Percentiles rank a stretch among this genome's conserved stretches.
Conservation (phyloP, 768 basidiomycete genomes). For the Suillus variegatus region DNA sequence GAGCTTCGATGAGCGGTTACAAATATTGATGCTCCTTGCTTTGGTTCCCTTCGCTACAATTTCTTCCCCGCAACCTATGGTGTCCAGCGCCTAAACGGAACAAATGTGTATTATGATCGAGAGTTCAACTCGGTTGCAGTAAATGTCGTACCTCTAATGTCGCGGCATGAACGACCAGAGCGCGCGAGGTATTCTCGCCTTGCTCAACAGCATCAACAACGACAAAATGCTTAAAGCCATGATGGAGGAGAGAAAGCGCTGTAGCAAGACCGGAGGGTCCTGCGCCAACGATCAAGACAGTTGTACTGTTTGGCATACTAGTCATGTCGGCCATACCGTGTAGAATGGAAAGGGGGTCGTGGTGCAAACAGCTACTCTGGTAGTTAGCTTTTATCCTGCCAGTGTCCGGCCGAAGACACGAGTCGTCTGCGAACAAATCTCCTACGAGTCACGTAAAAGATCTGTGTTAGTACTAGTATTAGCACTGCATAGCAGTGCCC, state of each 20-base stretch:
- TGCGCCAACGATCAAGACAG: conserved; percentile 46
- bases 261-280: conserved; percentile 46
- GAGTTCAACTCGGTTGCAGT: background rate
- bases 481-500: too few species aligned
- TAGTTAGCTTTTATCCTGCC: background rate
- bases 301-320: conserved; percentile 22
- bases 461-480: too few species aligned
- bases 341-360: background rate
- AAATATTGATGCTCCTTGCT: conserved; percentile 24
- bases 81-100: conserved; percentile 43
- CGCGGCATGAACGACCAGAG: conserved; percentile 49
- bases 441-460: too few species aligned
- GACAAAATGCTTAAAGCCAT: conserved; percentile 42
- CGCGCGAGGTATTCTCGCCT: conserved; percentile 43
- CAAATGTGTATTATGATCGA: conserved; percentile 30
- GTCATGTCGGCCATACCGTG: background rate
- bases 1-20: conserved; percentile 32
- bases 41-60: conserved; percentile 41
- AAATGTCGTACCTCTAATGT: conserved; percentile 47
- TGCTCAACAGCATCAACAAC: conserved; percentile 41
- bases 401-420: background rate
- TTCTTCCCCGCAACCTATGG: conserved; percentile 42
- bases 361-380: background rate
- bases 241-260: conserved; percentile 43
- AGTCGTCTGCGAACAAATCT: too few species aligned